Percentiles rank a stretch among this genome's conserved stretches.
Conservation (phyloP, 345 rosid species). For the Dimocarpus longan region DNA sequence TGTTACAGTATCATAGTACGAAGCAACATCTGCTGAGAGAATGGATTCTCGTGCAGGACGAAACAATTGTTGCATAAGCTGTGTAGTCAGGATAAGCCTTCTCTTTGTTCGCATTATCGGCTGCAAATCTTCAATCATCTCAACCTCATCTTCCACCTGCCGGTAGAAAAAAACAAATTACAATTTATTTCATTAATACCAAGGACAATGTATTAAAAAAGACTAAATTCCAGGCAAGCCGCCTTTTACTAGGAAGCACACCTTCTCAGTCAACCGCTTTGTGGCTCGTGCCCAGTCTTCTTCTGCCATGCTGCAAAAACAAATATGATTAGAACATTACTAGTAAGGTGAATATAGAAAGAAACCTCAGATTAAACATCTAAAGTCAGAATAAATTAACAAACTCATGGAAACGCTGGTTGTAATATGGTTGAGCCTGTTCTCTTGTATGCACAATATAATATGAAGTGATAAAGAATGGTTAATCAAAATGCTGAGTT, state of each 20-base stretch:
- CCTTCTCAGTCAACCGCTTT: slow-evolving; percentile 72
- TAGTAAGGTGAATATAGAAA: neutral
- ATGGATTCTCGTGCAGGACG: slow-evolving; percentile 49
- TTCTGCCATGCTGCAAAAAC: slow-evolving; percentile 54
- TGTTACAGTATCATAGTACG: slow-evolving; percentile 43
- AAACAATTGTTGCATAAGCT: slow-evolving; percentile 69
- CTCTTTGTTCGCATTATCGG: slow-evolving; percentile 54
- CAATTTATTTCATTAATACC: neutral
- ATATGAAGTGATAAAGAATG: neutral
- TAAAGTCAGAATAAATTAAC: neutral
- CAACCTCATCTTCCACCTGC: slow-evolving; percentile 53
- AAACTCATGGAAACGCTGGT: neutral
- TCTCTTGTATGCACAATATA: neutral
- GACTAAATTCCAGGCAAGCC: neutral
- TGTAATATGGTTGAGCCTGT: neutral
- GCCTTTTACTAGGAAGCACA: slow-evolving; percentile 26
- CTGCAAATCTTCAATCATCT: slow-evolving; percentile 36
- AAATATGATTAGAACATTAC: slow-evolving; percentile 13
- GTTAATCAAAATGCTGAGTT: slow-evolving; percentile 3
- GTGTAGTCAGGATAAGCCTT: slow-evolving; percentile 64
- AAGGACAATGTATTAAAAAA: neutral
- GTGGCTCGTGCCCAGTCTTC: slow-evolving; percentile 61
- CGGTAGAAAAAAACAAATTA: slow-evolving; percentile 22
- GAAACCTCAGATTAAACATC: slow-evolving; percentile 3
- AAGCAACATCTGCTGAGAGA: slow-evolving; percentile 45